Evolutionary conservation across 1,284 basidiomycete species (phyloP).

Genomic region (Moniliella sp.): DNA sequence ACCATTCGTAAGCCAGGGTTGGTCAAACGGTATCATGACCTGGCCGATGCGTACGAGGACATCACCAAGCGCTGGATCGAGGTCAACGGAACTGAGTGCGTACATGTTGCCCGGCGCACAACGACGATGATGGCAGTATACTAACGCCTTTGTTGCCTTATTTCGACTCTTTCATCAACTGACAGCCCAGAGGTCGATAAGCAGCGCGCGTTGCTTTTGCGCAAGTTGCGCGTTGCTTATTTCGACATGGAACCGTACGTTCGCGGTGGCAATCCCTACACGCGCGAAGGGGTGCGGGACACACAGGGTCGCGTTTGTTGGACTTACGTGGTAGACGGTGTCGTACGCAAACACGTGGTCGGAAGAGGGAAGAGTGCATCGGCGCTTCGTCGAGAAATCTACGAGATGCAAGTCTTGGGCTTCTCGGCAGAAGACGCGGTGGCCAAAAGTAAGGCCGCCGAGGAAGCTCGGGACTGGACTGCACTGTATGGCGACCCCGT

Average conservation of each 20-base stretch:
- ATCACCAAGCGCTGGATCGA: slow-evolving; percentile 29
- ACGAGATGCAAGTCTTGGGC: slow-evolving; percentile 12
- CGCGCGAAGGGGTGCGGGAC: slow-evolving; percentile 23
- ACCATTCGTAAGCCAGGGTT: slow-evolving; percentile 17
- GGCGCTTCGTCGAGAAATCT: slow-evolving; percentile 16
- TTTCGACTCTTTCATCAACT: slow-evolving; percentile 4
- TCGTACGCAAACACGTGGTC: too few relatives aligned
- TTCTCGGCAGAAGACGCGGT: slow-evolving; percentile 3
- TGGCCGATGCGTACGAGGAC: slow-evolving; percentile 25
- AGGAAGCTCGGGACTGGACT: slow-evolving; percentile 5
- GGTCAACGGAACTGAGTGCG: slow-evolving; percentile 9
- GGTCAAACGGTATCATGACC: slow-evolving; percentile 18
- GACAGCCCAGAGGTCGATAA: slow-evolving; percentile 10
- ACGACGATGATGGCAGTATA: neutral
- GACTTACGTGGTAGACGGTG: slow-evolving; percentile 23
- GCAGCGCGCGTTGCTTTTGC: slow-evolving; percentile 19
- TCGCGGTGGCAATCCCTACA: slow-evolving; percentile 25
- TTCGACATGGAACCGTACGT: slow-evolving; percentile 23
- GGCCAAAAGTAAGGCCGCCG: slow-evolving; percentile 4
- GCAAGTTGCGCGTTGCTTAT: slow-evolving; percentile 26
- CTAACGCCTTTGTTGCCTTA: neutral
- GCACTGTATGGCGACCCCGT: slow-evolving; percentile 6
- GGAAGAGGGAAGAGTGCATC: slow-evolving; percentile 12
- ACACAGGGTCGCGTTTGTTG: slow-evolving; percentile 23
- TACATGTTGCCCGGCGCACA: too few relatives aligned